Evolutionary conservation across 805 yeast species (phyloP), one percentile per base, ranked within the genome.

Genomic region (Torulaspora quercuum): DNA sequence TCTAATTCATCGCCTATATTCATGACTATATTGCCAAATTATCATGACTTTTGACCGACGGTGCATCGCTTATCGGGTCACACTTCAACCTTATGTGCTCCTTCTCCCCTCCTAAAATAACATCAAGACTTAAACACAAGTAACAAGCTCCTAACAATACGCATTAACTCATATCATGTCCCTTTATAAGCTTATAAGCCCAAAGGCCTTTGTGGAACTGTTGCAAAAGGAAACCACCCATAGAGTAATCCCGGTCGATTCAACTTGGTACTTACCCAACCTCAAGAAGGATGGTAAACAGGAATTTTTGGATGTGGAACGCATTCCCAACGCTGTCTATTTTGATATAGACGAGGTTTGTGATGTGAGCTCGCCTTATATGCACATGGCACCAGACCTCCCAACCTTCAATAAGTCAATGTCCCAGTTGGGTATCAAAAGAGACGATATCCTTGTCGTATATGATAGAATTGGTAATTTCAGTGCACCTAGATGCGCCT

Each of bases 221-320:
- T 11, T 54, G n/a, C 39, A 41, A 7, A 46, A 46, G 27, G 53
- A 55, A 31, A 42, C 50, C 2, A 19, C 48, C 4, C 46, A 45
- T 9, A 55, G 72, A 29, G 60, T 69, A 15, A 42, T 82, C 7
- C 81, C 95, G 1, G 66, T 90, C 13, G 98, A 90, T 59, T 78
- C 94, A 4, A 80, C 97, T 0, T 92, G 97, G 97, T 87, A 79
- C 60, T 72, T 90, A 76, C 96, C 97, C 31, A 81, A 79, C 52
- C 67, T 64, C 25, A 79, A 81, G 7, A 68, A 74, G 28, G 69
- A 75, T 45, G 89, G 82, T 0, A 61, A 58, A 24, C 67, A 71
- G 13, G 86, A 87, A 56, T 61, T 53, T 35, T 80, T 71, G 53
- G 61, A 64, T 27, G 57, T 67, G 15, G 77, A 72, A 35, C 73